phyloP scores from a whole-genome alignment of 345 rosid species.

The Brassica rapa region DNA sequence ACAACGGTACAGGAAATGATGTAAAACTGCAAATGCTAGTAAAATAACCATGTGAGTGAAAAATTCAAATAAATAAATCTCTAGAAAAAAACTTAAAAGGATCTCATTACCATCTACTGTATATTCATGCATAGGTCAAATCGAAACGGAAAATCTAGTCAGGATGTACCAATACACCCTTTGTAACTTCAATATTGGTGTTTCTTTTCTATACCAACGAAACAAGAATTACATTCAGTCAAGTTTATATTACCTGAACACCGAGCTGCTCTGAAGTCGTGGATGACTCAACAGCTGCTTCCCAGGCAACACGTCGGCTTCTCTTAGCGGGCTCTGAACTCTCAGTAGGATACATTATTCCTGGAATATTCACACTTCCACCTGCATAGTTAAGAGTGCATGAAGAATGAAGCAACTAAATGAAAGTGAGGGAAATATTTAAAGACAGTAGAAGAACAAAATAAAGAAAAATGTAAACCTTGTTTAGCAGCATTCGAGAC shows the following conservation, averaged over 20 bases:
- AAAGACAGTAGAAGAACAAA: slow-evolving; percentile 13
- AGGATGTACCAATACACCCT: background rate
- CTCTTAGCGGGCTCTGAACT: slow-evolving; percentile 83
- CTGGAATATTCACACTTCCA: slow-evolving; percentile 71
- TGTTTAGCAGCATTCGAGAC: slow-evolving; percentile 86
- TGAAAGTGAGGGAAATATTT: slow-evolving; percentile 31
- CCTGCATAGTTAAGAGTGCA: slow-evolving; percentile 62
- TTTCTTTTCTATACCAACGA: slow-evolving; percentile 7
- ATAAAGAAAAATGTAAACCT: slow-evolving; percentile 55
- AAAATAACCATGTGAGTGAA: slow-evolving; percentile 19
- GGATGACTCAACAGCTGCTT: slow-evolving; percentile 91
- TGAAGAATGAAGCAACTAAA: slow-evolving; percentile 32
- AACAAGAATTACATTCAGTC: slow-evolving; percentile 15
- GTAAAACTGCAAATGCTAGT: slow-evolving; percentile 19
- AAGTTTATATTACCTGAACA: slow-evolving; percentile 56
- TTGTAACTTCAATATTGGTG: background rate
- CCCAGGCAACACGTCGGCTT: slow-evolving; percentile 78
- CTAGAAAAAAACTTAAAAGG: background rate
- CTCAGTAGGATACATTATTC: slow-evolving; percentile 74
- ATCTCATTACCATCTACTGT: no score
- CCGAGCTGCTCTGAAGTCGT: slow-evolving; percentile 78
- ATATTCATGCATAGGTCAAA: no score
- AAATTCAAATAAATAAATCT: slow-evolving; percentile 12
- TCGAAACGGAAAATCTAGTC: no score
- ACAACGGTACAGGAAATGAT: slow-evolving; percentile 1